Evolutionary conservation across 352 stramenopile genomes (phyloP).

Genomic region (Phytophthora pistaciae): DNA sequence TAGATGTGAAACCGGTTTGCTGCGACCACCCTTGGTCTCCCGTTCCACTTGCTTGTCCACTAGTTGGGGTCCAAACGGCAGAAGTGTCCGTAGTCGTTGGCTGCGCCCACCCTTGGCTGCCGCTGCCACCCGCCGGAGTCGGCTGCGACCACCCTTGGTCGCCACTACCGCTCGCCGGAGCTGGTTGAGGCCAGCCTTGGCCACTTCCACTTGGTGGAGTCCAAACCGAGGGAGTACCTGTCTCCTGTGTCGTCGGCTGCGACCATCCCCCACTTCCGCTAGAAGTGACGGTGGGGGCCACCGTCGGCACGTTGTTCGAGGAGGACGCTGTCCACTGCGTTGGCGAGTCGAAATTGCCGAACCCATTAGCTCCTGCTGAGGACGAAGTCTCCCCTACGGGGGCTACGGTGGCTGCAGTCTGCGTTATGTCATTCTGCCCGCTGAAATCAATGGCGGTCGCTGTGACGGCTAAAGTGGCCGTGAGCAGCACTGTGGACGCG

Average conservation of each 20-base stretch:
- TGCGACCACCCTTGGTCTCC: conserved; percentile 3
- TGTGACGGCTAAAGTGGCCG: conserved; percentile 1
- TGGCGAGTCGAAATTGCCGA: conserved; percentile 14
- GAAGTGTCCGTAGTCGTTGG: conserved; percentile 4
- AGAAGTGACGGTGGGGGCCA: not conserved
- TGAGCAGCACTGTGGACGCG: conserved; percentile 15
- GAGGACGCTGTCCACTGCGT: conserved; percentile 11
- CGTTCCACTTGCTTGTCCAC: conserved; percentile 5
- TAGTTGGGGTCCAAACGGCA: conserved; percentile 6
- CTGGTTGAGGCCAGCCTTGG: not conserved
- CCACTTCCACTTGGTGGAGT: conserved; percentile 9
- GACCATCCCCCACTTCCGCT: conserved; percentile 7
- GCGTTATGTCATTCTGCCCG: conserved; percentile 17
- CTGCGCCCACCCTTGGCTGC: not conserved
- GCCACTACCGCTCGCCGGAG: too few species aligned
- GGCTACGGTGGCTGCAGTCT: conserved; percentile 22
- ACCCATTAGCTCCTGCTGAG: conserved; percentile 10
- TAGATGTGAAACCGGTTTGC: not conserved
- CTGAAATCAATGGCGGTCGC: conserved; percentile 26
- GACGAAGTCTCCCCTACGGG: not conserved
- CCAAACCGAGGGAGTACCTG: not conserved
- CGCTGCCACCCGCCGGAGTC: too few species aligned
- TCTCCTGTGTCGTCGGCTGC: conserved; percentile 1
- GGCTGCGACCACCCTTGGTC: not conserved
- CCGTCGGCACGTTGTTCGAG: conserved; percentile 10